Conservation (phyloP, 257 asterid species). For the Solanum etuberosum region DNA sequence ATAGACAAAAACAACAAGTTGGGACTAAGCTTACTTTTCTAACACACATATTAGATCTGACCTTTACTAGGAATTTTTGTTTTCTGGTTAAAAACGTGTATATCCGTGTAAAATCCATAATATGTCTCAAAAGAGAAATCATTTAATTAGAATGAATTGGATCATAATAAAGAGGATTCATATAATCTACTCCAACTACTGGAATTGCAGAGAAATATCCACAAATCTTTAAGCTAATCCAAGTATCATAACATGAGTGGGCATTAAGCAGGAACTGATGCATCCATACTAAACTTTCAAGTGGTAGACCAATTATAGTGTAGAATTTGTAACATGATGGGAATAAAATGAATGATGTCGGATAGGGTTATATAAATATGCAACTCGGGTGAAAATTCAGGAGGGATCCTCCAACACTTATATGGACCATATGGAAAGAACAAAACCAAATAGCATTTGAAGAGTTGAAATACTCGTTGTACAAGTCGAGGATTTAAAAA, state of each 20-base stretch:
- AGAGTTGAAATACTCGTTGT: not conserved
- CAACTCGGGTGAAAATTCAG: not conserved
- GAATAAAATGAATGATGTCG: not conserved
- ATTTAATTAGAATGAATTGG: not conserved
- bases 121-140: not conserved
- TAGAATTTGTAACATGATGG: not conserved
- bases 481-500: not conserved
- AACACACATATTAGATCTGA: not conserved
- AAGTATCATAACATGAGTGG: not conserved
- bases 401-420: not conserved
- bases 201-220: not conserved
- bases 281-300: not conserved
- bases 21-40: not conserved
- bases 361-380: not conserved
- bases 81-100: not conserved
- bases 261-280: not conserved
- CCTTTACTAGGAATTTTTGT: not conserved
- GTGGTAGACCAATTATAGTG: not conserved
- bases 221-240: not conserved
- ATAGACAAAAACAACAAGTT: not conserved
- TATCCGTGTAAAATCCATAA: not conserved
- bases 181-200: not conserved
- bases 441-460: not conserved
- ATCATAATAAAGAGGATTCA: not conserved
- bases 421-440: not conserved